These are phyloP conservation scores for Fusarium sp. DNA, from an alignment of 2,329 filamentous ascomycete species.

Conservation along the genomic window DNA sequence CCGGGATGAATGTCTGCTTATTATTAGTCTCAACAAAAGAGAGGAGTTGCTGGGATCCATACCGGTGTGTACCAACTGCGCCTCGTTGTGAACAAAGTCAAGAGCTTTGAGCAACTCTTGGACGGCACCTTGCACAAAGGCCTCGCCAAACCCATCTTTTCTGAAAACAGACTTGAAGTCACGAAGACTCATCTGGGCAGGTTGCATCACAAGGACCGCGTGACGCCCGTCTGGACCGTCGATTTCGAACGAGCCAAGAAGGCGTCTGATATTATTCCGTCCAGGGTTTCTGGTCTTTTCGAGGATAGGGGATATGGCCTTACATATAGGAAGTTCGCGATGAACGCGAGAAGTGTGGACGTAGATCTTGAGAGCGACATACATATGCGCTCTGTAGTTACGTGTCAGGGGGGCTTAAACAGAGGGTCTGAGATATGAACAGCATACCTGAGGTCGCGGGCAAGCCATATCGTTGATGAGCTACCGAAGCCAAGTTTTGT, in stretches of 20 bases:
- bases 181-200: constrained; percentile 49
- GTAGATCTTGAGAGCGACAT: constrained; percentile 52
- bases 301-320: background rate
- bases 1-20: constrained; percentile 45
- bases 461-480: constrained; percentile 59
- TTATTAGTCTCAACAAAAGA: background rate
- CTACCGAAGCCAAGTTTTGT: constrained; percentile 58
- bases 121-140: constrained; percentile 50
- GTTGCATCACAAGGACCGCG: constrained; percentile 40
- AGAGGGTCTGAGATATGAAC: background rate
- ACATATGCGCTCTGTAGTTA: constrained; percentile 41
- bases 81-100: constrained; percentile 54
- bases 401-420: background rate
- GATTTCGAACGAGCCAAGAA: constrained; percentile 42
- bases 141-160: constrained; percentile 41
- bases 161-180: constrained; percentile 51
- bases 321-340: constrained; percentile 39
- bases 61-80: constrained; percentile 51
- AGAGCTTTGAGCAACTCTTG: constrained; percentile 51
- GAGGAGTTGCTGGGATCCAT: background rate
- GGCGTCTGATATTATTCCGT: constrained; percentile 33
- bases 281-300: background rate
- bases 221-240: constrained; percentile 40
- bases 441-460: constrained; percentile 34
- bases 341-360: constrained; percentile 42